Base-by-base conservation (phyloP, 2,329 filamentous ascomycete species). In the Colletotrichum kahawae region DNA sequence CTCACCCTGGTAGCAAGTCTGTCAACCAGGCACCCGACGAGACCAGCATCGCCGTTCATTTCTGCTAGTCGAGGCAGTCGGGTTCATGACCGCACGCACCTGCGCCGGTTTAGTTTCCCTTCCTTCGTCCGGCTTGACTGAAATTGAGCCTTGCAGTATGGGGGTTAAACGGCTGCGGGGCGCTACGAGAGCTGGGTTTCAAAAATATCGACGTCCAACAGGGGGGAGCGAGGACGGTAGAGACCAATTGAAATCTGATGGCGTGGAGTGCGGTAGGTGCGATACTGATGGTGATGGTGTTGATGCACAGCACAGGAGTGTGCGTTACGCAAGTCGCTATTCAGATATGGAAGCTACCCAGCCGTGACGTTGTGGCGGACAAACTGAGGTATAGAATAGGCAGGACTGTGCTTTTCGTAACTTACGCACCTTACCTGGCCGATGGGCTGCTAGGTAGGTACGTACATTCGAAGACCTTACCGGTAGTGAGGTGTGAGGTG, bases 21-120 rank as follows among this genome's bases (percentile, higher is more conserved):
- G 82, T 92, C 90, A 81, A 92, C 90, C 79, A 92, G 87, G 82
- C 89, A 90, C 84, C 88, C 87, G 80, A 92, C 90, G 79, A 92
- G 87, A 83, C 87, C 87, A 81, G 88, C 87, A 83, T 92, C 90
- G 82, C 88, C 87, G 82, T 89, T 91, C 90, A 92, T 92, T 67
- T 77, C 65, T 71, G 71, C 60, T 57, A 51, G 29, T 67, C 36
- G 60, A 56, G 43, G 60, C 63, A 64, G 48, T 60, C 38, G 65
- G 67, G 72, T 27, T 71, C 75, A 77, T 75, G 72, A 60, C 75
- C 66, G 60, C 43, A 75, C 63, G 69, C 43, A 57, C 56, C 66
- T 33, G 36, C 36, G 51, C 63, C 24, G 29, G 18, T 56, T 16
- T 27, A 36, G 27, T 67, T 57, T 24, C 27, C 43, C 62, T 38